Conservation (phyloP, 257 asterid genomes). For the Primulina eburnea region DNA sequence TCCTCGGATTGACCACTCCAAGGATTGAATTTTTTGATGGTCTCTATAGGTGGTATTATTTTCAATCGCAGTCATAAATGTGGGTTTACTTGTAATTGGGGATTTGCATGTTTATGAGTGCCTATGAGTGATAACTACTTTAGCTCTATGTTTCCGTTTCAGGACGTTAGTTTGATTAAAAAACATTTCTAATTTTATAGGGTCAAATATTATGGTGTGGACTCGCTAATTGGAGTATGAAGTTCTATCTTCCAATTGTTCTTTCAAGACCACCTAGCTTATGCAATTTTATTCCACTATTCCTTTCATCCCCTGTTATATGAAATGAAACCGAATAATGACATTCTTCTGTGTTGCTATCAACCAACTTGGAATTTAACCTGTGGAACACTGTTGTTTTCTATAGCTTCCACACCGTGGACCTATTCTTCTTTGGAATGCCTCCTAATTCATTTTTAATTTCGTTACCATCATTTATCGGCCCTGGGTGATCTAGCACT, state of each 20-base stretch:
- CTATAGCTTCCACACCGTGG: constrained; percentile 3
- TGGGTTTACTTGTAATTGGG: neutral
- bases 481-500: too few species aligned
- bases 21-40: neutral
- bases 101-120: constrained; percentile 6
- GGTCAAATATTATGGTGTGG: neutral
- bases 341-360: neutral
- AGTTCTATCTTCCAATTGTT: constrained; percentile 9
- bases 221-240: constrained; percentile 6
- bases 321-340: constrained; percentile 6
- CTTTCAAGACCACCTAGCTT: neutral
- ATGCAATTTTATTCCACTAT: neutral
- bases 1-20: neutral
- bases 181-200: neutral
- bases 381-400: constrained; percentile 2
- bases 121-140: constrained; percentile 1
- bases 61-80: neutral
- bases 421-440: neutral
- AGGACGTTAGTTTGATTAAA: constrained; percentile 5
- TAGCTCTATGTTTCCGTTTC: neutral
- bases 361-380: constrained; percentile 7
- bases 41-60: neutral
- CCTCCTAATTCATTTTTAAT: neutral
- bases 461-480: too few species aligned
- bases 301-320: neutral